Evolutionary conservation across 257 asterid species (phyloP).

Genomic region (Solanum microdontum): DNA sequence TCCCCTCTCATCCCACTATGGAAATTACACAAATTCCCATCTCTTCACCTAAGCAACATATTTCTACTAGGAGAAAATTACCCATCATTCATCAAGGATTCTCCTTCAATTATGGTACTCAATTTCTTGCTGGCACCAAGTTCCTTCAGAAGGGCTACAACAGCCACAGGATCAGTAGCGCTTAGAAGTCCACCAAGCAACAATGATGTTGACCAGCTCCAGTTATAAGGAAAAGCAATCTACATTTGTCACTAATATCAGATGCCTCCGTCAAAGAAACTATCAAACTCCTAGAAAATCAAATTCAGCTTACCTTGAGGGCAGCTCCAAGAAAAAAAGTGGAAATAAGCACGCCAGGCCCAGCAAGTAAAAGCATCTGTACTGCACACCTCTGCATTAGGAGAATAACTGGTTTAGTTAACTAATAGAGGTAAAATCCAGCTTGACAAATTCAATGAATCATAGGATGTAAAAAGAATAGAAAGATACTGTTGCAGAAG

Average conservation of each 20-base stretch:
- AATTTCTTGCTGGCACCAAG: conserved; percentile 95
- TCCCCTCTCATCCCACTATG: background rate
- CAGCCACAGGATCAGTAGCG: conserved; percentile 99
- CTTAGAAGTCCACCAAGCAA: conserved; percentile 97
- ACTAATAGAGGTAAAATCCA: background rate
- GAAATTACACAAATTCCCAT: background rate
- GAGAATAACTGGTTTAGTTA: background rate
- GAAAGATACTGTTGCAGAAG: background rate
- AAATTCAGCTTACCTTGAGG: conserved; percentile 55
- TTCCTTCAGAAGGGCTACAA: conserved; percentile 90
- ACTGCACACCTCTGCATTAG: conserved; percentile 63
- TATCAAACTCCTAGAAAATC: background rate
- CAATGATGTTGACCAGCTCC: conserved; percentile 91
- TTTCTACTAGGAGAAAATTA: conserved; percentile 12
- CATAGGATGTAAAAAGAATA: background rate
- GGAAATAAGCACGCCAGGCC: conserved; percentile 92
- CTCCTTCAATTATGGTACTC: conserved; percentile 96
- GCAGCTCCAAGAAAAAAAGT: conserved; percentile 80
- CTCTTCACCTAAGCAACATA: background rate
- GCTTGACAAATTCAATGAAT: background rate
- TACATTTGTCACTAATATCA: conserved; percentile 24
- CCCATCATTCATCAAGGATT: conserved; percentile 97
- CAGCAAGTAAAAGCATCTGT: conserved; percentile 94
- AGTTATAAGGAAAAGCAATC: conserved; percentile 81
- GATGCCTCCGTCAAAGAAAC: conserved; percentile 8